Conservation (phyloP, 331 rosid genomes). For the Acacia concinna region DNA sequence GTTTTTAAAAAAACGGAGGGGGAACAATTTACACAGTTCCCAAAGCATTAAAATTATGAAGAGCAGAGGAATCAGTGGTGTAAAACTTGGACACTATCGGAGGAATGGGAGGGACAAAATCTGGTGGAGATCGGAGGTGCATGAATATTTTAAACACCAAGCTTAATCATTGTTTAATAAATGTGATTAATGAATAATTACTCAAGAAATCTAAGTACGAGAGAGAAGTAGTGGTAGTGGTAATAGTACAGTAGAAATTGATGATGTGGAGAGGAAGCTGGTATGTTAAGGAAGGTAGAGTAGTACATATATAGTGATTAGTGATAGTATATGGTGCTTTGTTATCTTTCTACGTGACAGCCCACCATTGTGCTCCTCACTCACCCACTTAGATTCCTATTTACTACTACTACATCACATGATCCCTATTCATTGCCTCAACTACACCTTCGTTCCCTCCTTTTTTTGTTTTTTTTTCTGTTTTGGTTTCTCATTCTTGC, state of each 20-base stretch:
- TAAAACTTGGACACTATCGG: slow-evolving; percentile 66
- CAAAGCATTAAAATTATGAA: slow-evolving; percentile 55
- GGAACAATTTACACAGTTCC: slow-evolving; percentile 43
- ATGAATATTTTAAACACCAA: not conserved
- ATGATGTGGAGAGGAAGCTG: slow-evolving; percentile 12
- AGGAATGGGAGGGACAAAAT: slow-evolving; percentile 46
- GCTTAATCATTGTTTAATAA: slow-evolving; percentile 29
- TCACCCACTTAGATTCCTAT: slow-evolving; percentile 35
- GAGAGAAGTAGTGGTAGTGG: not conserved
- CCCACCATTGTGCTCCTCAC: slow-evolving; percentile 35
- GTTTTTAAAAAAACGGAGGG: not conserved
- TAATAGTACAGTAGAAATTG: too few relatives aligned
- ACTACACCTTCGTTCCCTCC: slow-evolving; percentile 22
- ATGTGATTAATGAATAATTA: slow-evolving; percentile 31
- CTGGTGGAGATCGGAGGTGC: slow-evolving; percentile 48
- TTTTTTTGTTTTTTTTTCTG: too few relatives aligned
- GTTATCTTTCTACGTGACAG: slow-evolving; percentile 48
- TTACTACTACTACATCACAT: slow-evolving; percentile 29
- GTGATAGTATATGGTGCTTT: slow-evolving; percentile 27
- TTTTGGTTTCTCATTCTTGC: not conserved
- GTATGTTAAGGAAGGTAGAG: slow-evolving; percentile 24
- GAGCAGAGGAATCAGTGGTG: slow-evolving; percentile 80
- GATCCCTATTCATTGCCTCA: slow-evolving; percentile 47
- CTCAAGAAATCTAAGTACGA: not conserved
- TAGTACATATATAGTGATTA: too few relatives aligned